These are phyloP conservation scores for Boletellus deceptivus DNA, from an alignment of 1,284 basidiomycete genomes.

Conservation along the genomic window DNA sequence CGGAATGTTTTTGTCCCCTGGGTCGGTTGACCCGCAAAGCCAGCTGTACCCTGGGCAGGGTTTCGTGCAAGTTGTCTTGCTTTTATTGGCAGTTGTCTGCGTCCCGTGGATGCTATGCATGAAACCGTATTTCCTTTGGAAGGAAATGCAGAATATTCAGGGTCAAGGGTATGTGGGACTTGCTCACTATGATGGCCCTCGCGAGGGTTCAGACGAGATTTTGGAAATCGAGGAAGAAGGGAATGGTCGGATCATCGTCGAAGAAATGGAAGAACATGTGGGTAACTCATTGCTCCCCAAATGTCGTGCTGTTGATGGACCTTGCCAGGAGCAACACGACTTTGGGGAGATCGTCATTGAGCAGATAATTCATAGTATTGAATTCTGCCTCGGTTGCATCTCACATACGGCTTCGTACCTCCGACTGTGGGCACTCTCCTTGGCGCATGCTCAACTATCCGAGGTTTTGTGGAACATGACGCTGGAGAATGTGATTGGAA, in stretches of 20 bases:
- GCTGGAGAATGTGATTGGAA: constrained; percentile 56
- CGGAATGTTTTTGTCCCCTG: constrained; percentile 89
- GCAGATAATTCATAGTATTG: constrained; percentile 97
- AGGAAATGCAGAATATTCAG: constrained; percentile 85
- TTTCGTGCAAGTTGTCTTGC: constrained; percentile 79
- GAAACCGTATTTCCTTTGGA: constrained; percentile 94
- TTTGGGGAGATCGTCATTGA: constrained; percentile 95
- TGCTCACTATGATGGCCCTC: constrained; percentile 47
- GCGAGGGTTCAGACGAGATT: constrained; percentile 54
- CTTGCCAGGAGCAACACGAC: constrained; percentile 70
- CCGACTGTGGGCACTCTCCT: constrained; percentile 96
- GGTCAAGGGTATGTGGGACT: constrained; percentile 83
- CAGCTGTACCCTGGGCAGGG: constrained; percentile 88
- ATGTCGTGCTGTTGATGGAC: constrained; percentile 15
- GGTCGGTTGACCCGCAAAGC: constrained; percentile 65
- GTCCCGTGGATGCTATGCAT: constrained; percentile 94
- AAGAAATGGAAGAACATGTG: constrained; percentile 67
- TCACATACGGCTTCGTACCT: constrained; percentile 99
- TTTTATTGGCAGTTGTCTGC: constrained; percentile 82
- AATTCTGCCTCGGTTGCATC: constrained; percentile 98
- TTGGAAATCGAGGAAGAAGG: constrained; percentile 86
- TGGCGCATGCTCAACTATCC: constrained; percentile 96
- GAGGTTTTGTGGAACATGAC: constrained; percentile 95
- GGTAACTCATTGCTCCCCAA: constrained; percentile 31
- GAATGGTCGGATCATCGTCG: constrained; percentile 71